These are phyloP conservation scores for Aurantiochytrium sp. DNA, from an alignment of 108 stramenopile genomes.

Conservation along the genomic window DNA sequence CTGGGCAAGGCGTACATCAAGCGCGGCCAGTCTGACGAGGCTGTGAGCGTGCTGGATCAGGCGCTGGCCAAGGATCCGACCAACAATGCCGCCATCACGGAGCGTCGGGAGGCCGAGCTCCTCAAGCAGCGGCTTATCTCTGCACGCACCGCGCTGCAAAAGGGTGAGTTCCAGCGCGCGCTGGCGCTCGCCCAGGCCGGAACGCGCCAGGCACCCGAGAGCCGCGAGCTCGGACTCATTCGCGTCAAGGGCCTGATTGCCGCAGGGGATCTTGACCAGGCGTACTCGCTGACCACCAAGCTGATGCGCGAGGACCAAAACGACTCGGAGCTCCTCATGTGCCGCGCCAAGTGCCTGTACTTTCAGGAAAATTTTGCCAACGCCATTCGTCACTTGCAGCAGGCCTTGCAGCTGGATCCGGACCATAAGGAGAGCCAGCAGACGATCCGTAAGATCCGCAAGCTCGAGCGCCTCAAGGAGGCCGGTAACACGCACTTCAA, in stretches of 20 bases:
- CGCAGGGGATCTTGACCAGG: not conserved
- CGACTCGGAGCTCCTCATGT: not conserved
- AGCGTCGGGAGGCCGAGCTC: not conserved
- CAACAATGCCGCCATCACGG: not conserved
- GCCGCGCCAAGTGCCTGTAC: constrained; percentile 17
- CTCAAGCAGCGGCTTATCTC: not conserved
- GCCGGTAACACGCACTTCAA: constrained; percentile 16
- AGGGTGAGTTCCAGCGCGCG: not conserved
- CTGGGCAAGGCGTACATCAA: not conserved
- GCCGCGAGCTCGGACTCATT: not conserved
- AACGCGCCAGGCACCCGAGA: not conserved
- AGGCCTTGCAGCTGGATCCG: constrained; percentile 22
- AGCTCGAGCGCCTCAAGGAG: constrained; percentile 1
- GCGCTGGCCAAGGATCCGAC: not conserved
- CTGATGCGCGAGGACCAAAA: constrained; percentile 11
- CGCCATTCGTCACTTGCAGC: not conserved
- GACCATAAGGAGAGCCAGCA: not conserved
- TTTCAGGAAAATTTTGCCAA: not conserved
- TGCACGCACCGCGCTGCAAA: not conserved
- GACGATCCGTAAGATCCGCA: not conserved
- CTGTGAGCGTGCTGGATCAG: not conserved
- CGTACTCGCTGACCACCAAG: constrained; percentile 8
- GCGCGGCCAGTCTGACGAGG: not conserved
- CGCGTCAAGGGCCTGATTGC: not conserved
- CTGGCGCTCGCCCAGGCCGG: not conserved